Evolutionary conservation across 768 basidiomycete species (phyloP).

Genomic region (Podaxis carcinomalis): DNA sequence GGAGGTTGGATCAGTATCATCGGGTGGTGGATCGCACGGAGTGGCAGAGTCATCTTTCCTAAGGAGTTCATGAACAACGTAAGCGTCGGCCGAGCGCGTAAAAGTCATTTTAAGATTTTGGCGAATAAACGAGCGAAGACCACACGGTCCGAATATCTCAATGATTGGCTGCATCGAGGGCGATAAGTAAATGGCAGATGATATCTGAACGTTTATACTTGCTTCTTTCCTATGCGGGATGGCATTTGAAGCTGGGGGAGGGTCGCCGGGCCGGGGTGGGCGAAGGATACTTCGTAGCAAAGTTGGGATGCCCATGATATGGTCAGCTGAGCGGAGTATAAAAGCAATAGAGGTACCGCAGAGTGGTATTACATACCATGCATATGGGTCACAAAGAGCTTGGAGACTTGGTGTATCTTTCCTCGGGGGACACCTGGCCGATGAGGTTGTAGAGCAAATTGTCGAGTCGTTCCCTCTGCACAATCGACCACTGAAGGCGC

Average conservation of each 20-base stretch:
- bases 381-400: slow-evolving; percentile 84
- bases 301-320: slow-evolving; percentile 70
- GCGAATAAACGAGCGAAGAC: slow-evolving; percentile 72
- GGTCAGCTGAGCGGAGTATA: slow-evolving; percentile 45
- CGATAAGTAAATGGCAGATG: slow-evolving; percentile 3
- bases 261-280: slow-evolving; percentile 29
- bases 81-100: slow-evolving; percentile 54
- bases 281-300: slow-evolving; percentile 58
- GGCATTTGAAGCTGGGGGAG: slow-evolving; percentile 16
- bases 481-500: slow-evolving; percentile 68
- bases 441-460: slow-evolving; percentile 54
- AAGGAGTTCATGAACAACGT: slow-evolving; percentile 78
- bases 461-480: slow-evolving; percentile 74
- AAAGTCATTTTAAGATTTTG: slow-evolving; percentile 65
- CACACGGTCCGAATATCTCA: slow-evolving; percentile 77
- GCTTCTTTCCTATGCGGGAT: slow-evolving; percentile 15
- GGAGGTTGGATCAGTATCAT: slow-evolving; percentile 9
- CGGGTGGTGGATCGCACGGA: slow-evolving; percentile 35
- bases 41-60: slow-evolving; percentile 47
- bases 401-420: slow-evolving; percentile 46
- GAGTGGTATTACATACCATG: slow-evolving; percentile 46
- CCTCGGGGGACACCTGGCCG: slow-evolving; percentile 24
- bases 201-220: not conserved
- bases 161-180: slow-evolving; percentile 41
- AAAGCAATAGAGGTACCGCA: not conserved